These are phyloP conservation scores for Spathaspora girioi DNA, from an alignment of 805 yeast genomes.

Conservation along the genomic window DNA sequence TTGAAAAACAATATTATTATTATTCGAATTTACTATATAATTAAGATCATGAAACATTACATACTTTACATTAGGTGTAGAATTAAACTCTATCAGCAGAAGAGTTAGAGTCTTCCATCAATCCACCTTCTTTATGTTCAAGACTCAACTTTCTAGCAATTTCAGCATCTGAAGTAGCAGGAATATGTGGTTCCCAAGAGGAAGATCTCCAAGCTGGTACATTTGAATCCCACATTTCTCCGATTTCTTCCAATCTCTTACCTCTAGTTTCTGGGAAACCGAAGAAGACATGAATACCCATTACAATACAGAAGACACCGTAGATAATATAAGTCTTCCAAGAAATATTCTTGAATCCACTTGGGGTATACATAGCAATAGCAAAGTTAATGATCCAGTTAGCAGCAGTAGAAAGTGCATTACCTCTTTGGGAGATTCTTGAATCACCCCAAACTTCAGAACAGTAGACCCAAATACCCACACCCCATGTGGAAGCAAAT, in stretches of 20 bases:
- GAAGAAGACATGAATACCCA: constrained; percentile 46
- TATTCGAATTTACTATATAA: not conserved
- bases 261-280: constrained; percentile 65
- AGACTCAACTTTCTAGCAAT: constrained; percentile 32
- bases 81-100: not conserved
- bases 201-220: constrained; percentile 41
- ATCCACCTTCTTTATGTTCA: constrained; percentile 30
- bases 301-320: constrained; percentile 48
- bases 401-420: constrained; percentile 64
- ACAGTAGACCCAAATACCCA: constrained; percentile 60
- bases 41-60: not conserved
- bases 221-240: constrained; percentile 41
- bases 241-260: constrained; percentile 56
- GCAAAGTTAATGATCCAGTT: constrained; percentile 71
- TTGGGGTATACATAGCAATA: constrained; percentile 66
- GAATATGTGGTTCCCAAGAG: constrained; percentile 36
- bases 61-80: not conserved
- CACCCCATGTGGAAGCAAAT: constrained; percentile 56
- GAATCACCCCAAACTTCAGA: constrained; percentile 61
- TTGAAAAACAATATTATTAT: not conserved
- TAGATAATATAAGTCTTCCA: constrained; percentile 60
- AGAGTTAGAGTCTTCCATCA: constrained; percentile 6
- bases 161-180: constrained; percentile 37
- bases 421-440: constrained; percentile 62
- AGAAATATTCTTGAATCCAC: constrained; percentile 49